These are phyloP conservation scores for Macrophomina pseudophaseolina DNA, from an alignment of 2,329 filamentous ascomycete genomes.

Conservation along the genomic window DNA sequence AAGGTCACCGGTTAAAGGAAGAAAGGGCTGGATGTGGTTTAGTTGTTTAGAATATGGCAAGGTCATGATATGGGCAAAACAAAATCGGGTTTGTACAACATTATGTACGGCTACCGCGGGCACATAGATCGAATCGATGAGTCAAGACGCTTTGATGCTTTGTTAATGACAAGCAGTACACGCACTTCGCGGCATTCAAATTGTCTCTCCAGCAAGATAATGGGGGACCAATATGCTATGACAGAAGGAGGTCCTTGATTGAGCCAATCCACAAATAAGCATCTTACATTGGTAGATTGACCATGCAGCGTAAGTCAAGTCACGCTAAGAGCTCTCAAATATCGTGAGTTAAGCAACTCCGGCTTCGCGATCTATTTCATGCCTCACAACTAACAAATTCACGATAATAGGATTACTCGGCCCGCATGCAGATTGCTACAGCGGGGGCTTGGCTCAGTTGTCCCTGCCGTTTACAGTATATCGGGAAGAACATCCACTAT, in stretches of 20 bases:
- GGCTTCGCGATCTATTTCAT: too few relatives aligned
- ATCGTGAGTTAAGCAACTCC: too few relatives aligned
- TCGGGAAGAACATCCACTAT: neutral
- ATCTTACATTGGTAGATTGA: too few relatives aligned
- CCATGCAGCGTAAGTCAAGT: too few relatives aligned
- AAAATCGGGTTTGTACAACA: constrained; percentile 24
- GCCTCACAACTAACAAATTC: too few relatives aligned
- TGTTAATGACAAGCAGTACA: neutral
- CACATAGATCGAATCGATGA: constrained; percentile 15
- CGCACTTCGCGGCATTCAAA: neutral
- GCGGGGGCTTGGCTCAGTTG: neutral
- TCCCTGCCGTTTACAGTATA: neutral
- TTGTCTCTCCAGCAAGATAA: too few relatives aligned
- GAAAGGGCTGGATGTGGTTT: neutral
- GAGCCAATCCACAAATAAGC: too few relatives aligned
- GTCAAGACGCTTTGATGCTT: neutral
- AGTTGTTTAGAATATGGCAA: neutral
- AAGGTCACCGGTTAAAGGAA: constrained; percentile 71
- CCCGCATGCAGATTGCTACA: neutral
- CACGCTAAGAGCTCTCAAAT: too few relatives aligned
- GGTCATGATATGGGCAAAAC: neutral
- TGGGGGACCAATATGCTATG: too few relatives aligned
- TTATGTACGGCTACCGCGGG: constrained; percentile 17
- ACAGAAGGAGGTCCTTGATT: too few relatives aligned
- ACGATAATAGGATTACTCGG: too few relatives aligned